phyloP scores from a whole-genome alignment of 2,329 filamentous ascomycete genomes.

The Harringtonia lauricola region DNA sequence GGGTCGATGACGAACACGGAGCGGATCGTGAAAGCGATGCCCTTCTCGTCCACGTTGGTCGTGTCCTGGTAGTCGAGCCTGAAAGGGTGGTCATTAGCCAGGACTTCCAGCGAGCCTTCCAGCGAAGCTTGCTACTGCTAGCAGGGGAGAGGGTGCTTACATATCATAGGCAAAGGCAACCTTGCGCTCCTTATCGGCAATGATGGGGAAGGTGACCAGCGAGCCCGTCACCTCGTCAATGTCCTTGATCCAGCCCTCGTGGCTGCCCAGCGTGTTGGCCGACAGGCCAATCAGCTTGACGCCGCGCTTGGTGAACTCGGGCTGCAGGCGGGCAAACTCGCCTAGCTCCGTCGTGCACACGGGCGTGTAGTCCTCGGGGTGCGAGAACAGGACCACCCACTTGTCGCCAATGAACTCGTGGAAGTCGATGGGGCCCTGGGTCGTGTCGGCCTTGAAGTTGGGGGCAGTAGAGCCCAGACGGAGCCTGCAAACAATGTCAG shows the following conservation, averaged over 20 bases:
- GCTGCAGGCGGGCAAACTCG: constrained; percentile 80
- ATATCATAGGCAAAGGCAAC: constrained; percentile 71
- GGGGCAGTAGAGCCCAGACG: constrained; percentile 59
- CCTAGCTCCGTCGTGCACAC: constrained; percentile 92
- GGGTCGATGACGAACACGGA: constrained; percentile 93
- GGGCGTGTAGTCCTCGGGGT: constrained; percentile 85
- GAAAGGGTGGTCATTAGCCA: too few species aligned
- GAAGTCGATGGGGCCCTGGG: constrained; percentile 68
- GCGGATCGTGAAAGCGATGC: constrained; percentile 86
- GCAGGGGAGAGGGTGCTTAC: too few species aligned
- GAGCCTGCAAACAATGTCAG: constrained; percentile 29
- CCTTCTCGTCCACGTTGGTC: constrained; percentile 71
- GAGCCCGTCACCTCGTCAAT: constrained; percentile 68
- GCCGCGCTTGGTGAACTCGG: constrained; percentile 75
- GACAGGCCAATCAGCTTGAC: constrained; percentile 88
- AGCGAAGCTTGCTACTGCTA: constrained; percentile 2
- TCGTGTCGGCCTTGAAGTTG: constrained; percentile 78
- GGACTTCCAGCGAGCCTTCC: too few species aligned
- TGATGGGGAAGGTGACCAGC: constrained; percentile 65
- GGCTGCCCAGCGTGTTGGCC: constrained; percentile 75
- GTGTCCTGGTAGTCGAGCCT: constrained; percentile 71
- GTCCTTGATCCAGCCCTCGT: constrained; percentile 85
- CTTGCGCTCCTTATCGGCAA: constrained; percentile 68
- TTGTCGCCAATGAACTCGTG: constrained; percentile 69
- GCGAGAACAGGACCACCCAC: constrained; percentile 77